Percentiles rank a stretch among this genome's conserved stretches.
These are phyloP conservation scores for Trichoderma cornu-damae DNA, from an alignment of 2,329 filamentous ascomycete species.

Conservation along the genomic window DNA sequence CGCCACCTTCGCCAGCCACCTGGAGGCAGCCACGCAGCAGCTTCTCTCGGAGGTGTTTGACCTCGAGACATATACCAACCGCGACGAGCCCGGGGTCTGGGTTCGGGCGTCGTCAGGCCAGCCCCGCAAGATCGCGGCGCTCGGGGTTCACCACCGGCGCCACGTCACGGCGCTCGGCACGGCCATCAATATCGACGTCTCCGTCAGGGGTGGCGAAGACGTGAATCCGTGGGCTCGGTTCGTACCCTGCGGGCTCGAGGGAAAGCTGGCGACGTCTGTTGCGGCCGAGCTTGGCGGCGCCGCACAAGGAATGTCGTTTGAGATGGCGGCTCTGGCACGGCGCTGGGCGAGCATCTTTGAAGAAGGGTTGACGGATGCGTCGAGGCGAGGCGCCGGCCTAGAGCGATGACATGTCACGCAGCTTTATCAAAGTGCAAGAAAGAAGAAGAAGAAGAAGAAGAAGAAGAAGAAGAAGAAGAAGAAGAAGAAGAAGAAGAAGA, in stretches of 20 bases:
- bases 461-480: too few relatives aligned
- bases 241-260: constrained; percentile 82
- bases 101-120: constrained; percentile 34
- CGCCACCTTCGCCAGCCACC: constrained; percentile 67
- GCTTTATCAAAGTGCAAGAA: too few relatives aligned
- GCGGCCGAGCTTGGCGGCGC: constrained; percentile 43
- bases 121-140: constrained; percentile 73
- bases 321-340: constrained; percentile 29
- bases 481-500: background rate
- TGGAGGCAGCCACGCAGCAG: constrained; percentile 71
- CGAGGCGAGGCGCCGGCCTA: constrained; percentile 24
- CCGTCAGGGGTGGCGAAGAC: constrained; percentile 38
- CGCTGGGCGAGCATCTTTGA: constrained; percentile 34
- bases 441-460: background rate
- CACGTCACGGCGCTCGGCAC: constrained; percentile 81
- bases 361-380: constrained; percentile 29
- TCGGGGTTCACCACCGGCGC: constrained; percentile 85
- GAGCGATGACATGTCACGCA: constrained; percentile 3
- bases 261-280: constrained; percentile 73
- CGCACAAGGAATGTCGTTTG: constrained; percentile 22
- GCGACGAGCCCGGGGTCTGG: constrained; percentile 87
- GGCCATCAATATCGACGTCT: constrained; percentile 69
- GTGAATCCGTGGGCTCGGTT: constrained; percentile 62
- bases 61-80: constrained; percentile 52
- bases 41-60: constrained; percentile 54